These are phyloP conservation scores for Hamigera avellanea DNA, from an alignment of 495 filamentous ascomycete species.

Conservation along the genomic window DNA sequence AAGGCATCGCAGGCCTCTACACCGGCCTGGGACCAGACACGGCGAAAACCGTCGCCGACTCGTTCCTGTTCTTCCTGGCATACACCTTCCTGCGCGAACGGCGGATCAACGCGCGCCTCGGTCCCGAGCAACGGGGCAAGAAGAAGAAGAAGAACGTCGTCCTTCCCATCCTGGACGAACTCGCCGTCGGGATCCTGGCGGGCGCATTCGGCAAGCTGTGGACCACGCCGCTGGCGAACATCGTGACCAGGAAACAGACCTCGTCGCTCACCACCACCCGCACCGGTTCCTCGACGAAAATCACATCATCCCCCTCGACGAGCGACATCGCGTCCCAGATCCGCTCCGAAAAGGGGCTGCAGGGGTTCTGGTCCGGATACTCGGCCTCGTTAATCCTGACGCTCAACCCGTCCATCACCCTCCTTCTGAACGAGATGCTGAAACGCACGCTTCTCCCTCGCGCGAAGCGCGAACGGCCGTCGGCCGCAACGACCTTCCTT, in stretches of 20 bases:
- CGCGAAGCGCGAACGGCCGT: slow-evolving; percentile 39
- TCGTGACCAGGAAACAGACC: slow-evolving; percentile 75
- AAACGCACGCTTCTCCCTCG: slow-evolving; percentile 45
- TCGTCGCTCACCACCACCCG: slow-evolving; percentile 14
- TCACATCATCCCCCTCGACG: slow-evolving; percentile 22
- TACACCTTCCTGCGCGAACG: slow-evolving; percentile 60
- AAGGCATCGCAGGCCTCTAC: slow-evolving; percentile 65
- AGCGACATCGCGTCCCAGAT: slow-evolving; percentile 54
- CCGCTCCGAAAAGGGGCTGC: slow-evolving; percentile 54
- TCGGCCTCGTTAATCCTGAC: slow-evolving; percentile 69
- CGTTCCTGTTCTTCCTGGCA: slow-evolving; percentile 75
- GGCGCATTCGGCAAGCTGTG: slow-evolving; percentile 67
- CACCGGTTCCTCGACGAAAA: slow-evolving; percentile 32
- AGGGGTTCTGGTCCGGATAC: slow-evolving; percentile 87
- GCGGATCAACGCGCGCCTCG: slow-evolving; percentile 37
- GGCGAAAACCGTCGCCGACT: slow-evolving; percentile 59
- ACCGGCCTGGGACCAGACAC: slow-evolving; percentile 63
- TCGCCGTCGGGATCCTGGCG: slow-evolving; percentile 65
- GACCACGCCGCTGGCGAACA: slow-evolving; percentile 72
- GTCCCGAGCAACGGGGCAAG: slow-evolving; percentile 18
- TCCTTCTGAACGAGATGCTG: slow-evolving; percentile 65
- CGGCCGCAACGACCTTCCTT: slow-evolving; percentile 48
- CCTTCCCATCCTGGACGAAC: slow-evolving; percentile 59
- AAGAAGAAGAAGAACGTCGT: slow-evolving; percentile 25
- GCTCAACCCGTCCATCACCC: slow-evolving; percentile 78